A percentile compares a stretch with the other conserved stretches of the same genome.
Conservation (phyloP, 139 green algal species). For the Tetradesmus obliquus region DNA sequence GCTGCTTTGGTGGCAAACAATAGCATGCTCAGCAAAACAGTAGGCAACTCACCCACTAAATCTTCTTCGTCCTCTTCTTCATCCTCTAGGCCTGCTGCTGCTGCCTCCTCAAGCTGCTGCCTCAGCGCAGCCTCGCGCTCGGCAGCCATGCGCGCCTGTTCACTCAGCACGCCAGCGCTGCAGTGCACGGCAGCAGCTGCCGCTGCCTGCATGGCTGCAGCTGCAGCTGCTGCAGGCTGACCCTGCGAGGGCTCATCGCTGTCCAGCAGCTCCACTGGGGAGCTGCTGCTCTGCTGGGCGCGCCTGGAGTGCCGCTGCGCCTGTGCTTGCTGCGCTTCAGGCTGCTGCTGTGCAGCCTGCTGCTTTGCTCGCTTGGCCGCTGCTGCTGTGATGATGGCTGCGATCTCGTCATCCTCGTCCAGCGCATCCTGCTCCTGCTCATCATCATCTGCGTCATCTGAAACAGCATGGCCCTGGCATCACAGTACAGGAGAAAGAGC, state of each 20-base stretch:
- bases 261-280: background rate
- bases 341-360: background rate
- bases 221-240: background rate
- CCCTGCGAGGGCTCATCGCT: background rate
- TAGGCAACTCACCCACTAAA: background rate
- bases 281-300: background rate
- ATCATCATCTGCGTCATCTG: background rate
- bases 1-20: no score
- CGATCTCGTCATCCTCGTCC: conserved; percentile 20
- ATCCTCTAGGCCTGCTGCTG: background rate
- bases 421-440: background rate
- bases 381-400: background rate
- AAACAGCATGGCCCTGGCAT: background rate
- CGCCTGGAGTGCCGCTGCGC: background rate
- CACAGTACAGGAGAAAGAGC: background rate
- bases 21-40: background rate
- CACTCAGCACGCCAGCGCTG: background rate
- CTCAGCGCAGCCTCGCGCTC: background rate
- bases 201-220: background rate
- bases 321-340: background rate
- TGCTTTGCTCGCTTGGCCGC: background rate
- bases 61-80: background rate
- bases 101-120: conserved; percentile 4
- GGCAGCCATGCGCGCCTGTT: background rate
- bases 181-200: background rate